A percentile compares a stretch with the other conserved stretches of the same genome.
Evolutionary conservation across 164 flowering plant genomes (phyloP).

Genomic region (Vitis riparia): DNA sequence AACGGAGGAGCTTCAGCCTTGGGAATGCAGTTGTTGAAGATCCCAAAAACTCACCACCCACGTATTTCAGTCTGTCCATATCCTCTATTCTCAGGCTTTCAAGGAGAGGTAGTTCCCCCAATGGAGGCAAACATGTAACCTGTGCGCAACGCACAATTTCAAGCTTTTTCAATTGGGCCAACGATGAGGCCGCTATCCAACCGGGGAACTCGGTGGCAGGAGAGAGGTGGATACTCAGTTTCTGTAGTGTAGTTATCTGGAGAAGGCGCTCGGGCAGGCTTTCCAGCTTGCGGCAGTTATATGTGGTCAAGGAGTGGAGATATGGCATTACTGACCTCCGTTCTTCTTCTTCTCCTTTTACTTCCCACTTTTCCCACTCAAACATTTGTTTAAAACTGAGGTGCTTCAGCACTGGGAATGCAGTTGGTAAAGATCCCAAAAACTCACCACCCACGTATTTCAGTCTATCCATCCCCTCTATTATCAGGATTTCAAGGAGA

Average conservation of each 20-base stretch:
- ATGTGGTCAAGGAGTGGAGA: too few relatives aligned
- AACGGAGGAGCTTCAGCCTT: too few relatives aligned
- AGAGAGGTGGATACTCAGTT: too few relatives aligned
- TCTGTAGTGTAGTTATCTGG: too few relatives aligned
- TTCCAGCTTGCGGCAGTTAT: too few relatives aligned
- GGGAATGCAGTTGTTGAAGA: background rate
- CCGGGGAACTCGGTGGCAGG: too few relatives aligned
- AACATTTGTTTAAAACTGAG: fast-evolving
- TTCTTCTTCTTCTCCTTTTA: too few relatives aligned
- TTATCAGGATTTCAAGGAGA: background rate
- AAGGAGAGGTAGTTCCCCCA: slow-evolving; percentile 13
- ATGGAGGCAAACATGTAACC: slow-evolving; percentile 15
- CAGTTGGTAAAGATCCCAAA: background rate
- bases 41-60: slow-evolving; percentile 18
- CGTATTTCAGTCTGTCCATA: background rate
- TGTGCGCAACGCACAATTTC: background rate
- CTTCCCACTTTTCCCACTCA: too few relatives aligned
- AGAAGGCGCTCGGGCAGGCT: too few relatives aligned
- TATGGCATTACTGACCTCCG: background rate
- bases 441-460: slow-evolving; percentile 11
- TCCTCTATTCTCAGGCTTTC: background rate
- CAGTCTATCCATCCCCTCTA: background rate
- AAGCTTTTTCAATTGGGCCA: slow-evolving; percentile 1
- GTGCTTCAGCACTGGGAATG: too few relatives aligned
- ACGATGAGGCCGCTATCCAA: background rate